Evolutionary conservation across 805 yeast genomes (phyloP).

Genomic region (Dipodascus geniculatus): DNA sequence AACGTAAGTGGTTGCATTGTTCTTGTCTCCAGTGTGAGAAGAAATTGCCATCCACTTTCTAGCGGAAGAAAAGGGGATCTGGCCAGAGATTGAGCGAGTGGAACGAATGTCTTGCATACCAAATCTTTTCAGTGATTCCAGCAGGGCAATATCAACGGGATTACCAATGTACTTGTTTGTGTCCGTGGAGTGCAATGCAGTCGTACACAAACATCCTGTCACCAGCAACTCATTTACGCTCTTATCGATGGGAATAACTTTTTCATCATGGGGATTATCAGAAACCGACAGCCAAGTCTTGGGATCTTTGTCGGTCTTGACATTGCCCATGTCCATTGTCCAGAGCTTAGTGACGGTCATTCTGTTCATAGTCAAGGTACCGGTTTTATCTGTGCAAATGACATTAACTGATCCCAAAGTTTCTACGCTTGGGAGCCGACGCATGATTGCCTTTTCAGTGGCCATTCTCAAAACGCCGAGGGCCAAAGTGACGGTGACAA

Average conservation of each 20-base stretch:
- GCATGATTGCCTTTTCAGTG: conserved; percentile 81
- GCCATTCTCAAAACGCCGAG: conserved; percentile 97
- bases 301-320: conserved; percentile 2
- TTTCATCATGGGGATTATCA: not conserved
- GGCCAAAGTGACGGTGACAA: conserved; percentile 94
- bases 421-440: conserved; percentile 89
- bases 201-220: conserved; percentile 27
- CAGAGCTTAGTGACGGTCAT: conserved; percentile 82
- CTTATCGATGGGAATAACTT: conserved; percentile 2
- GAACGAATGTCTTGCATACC: conserved; percentile 59
- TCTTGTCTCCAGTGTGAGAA: conserved; percentile 45
- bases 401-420: conserved; percentile 88
- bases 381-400: conserved; percentile 85
- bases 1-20: conserved; percentile 44
- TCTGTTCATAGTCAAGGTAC: conserved; percentile 80
- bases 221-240: conserved; percentile 11
- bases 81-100: conserved; percentile 47
- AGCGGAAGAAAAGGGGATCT: conserved; percentile 72
- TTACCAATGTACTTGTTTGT: conserved; percentile 75
- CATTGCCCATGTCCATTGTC: conserved; percentile 43
- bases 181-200: conserved; percentile 28
- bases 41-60: conserved; percentile 88
- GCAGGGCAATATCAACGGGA: conserved; percentile 87
- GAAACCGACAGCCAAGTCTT: conserved; percentile 10
- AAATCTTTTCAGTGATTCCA: conserved; percentile 62